Base-by-base conservation (phyloP, 75 land plant species). In the Ceratopteris richardii region DNA sequence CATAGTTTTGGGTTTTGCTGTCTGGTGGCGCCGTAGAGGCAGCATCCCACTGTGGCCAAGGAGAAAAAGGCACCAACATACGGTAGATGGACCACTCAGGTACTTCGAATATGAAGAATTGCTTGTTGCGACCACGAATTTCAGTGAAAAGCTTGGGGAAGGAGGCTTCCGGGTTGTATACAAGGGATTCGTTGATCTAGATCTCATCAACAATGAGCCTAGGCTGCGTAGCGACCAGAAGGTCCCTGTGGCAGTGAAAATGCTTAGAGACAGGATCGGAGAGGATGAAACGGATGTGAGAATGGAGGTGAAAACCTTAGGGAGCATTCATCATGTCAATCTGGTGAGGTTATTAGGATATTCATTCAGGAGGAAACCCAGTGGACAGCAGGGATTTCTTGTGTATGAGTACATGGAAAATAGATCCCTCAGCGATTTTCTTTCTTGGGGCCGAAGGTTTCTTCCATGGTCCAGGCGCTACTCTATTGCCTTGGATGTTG, bases 281-380 rank as follows among this genome's bases (percentile, higher is more conserved):
- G 50, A 46, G 17, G 50, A 46, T 2, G 54, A 52, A 28, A 52
- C 3, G 2, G 28, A 63, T 14, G 50, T 63, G 30, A 20, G 54
- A 1, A 58, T 51, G 0, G 74, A 75, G 48, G 58, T 75, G 57
- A 52, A 44, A 6, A 59, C 67, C 1, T 30, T 75, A 0, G 72
- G 64, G 3, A 44, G 54, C 44, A 61, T 65, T 29, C 62, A 69
- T 63, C 78, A 75, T 37, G 40, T 56, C 27, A 69, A 75, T 50
- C 37, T 75, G 61, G 72, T 75, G 0, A 53, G 73, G 1, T 29
- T 75, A 24, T 42, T 65, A 27, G 78, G 78, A 0, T 70, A 53
- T 36, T 75, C 68, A 64, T 37, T n/a, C 12, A 21, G 22, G 22
- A 21, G 14, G 22, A 21, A 46, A n/a, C 22, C 4, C 22, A 21